phyloP scores from a whole-genome alignment of 2,329 filamentous ascomycete genomes.

The Ophiostoma triangulosporum region DNA sequence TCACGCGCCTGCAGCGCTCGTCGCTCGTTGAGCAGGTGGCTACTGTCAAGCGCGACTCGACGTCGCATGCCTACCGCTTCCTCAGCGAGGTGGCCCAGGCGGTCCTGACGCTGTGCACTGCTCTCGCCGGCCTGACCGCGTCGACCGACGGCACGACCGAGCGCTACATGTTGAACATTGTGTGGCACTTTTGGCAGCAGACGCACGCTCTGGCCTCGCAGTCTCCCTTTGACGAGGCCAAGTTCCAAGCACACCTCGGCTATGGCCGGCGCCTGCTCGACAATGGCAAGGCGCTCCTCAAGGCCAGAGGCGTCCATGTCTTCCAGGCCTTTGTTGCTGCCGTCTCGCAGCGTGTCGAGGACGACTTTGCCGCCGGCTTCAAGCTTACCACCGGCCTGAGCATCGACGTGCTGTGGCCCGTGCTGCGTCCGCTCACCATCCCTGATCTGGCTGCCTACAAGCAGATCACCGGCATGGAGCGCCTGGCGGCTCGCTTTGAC shows the following conservation, averaged over 20 bases:
- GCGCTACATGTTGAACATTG: constrained; percentile 21
- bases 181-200: constrained; percentile 41
- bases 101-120: constrained; percentile 16
- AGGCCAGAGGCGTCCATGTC: not conserved
- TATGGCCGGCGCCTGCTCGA: constrained; percentile 29
- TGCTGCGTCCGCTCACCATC: constrained; percentile 51
- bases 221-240: constrained; percentile 43
- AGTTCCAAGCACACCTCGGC: constrained; percentile 48
- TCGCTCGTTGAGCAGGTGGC: constrained; percentile 39
- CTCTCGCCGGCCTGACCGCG: not conserved
- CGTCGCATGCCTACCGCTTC: constrained; percentile 39
- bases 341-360: constrained; percentile 31
- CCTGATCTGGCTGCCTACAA: constrained; percentile 31
- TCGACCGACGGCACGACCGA: not conserved
- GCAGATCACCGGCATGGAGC: constrained; percentile 37
- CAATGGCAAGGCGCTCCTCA: not conserved
- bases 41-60: constrained; percentile 47
- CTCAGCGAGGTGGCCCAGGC: constrained; percentile 29
- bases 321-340: constrained; percentile 24
- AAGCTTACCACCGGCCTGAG: constrained; percentile 60
- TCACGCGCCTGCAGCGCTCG: constrained; percentile 50
- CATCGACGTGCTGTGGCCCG: constrained; percentile 69
- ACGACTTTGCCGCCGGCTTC: constrained; percentile 55
- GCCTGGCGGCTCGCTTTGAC: constrained; percentile 47
- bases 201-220: constrained; percentile 35